Evolutionary conservation across 768 basidiomycete genomes (phyloP).

Genomic region (Collybia nuda): DNA sequence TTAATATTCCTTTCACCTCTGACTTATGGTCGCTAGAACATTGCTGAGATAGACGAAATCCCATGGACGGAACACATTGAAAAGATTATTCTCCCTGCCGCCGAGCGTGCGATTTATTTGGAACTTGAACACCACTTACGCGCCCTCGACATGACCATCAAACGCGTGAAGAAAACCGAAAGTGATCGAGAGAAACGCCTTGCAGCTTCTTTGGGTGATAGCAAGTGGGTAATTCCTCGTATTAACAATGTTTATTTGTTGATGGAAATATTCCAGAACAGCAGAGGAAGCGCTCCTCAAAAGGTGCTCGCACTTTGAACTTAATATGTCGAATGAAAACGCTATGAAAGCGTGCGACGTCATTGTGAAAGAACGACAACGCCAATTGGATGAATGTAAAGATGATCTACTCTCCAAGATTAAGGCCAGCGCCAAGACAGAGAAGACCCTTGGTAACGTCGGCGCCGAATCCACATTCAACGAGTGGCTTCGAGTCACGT

Average conservation of each 20-base stretch:
- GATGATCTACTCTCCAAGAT: conserved; percentile 68
- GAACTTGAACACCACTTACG: conserved; percentile 92
- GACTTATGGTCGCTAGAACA: conserved; percentile 54
- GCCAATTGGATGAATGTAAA: conserved; percentile 79
- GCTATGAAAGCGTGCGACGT: conserved; percentile 93
- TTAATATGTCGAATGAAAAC: conserved; percentile 68
- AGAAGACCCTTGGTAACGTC: conserved; percentile 63
- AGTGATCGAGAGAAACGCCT: conserved; percentile 90
- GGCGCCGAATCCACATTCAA: conserved; percentile 77
- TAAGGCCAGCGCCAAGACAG: conserved; percentile 61
- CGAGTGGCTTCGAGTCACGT: conserved; percentile 70
- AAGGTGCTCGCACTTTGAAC: conserved; percentile 92
- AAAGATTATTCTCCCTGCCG: conserved; percentile 77
- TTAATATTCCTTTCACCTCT: conserved; percentile 2
- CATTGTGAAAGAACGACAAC: conserved; percentile 79
- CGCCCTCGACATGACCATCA: conserved; percentile 85
- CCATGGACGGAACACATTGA: conserved; percentile 67
- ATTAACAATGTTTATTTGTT: not conserved
- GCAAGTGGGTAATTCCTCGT: conserved; percentile 56
- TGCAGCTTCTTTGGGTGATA: conserved; percentile 83
- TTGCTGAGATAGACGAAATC: conserved; percentile 97
- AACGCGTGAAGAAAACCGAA: conserved; percentile 61
- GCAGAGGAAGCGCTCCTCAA: conserved; percentile 93
- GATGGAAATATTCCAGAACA: conserved; percentile 44
- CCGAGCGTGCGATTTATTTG: conserved; percentile 91